phyloP scores from a whole-genome alignment of 768 basidiomycete genomes.

The Mycena leptocephala region DNA sequence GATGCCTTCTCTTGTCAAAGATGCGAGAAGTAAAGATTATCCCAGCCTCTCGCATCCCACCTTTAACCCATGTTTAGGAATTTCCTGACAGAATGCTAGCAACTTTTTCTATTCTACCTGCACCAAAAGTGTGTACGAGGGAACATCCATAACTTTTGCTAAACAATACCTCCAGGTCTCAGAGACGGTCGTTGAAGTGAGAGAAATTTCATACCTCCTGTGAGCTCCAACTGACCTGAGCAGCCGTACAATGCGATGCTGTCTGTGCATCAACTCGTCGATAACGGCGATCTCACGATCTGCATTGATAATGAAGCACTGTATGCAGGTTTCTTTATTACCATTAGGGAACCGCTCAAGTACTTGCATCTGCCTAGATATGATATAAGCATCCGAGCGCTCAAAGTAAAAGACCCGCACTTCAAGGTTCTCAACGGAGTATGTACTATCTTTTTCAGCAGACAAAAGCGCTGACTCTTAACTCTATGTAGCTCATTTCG shows the following conservation, averaged over 20 bases:
- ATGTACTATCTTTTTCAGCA: conserved; percentile 37
- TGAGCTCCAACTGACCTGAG: background rate
- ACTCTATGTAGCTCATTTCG: conserved; percentile 72
- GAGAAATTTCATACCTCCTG: conserved; percentile 60
- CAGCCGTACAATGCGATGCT: conserved; percentile 92
- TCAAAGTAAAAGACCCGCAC: conserved; percentile 75
- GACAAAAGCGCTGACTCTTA: background rate
- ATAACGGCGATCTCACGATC: conserved; percentile 88
- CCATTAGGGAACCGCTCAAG: background rate
- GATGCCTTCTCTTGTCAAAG: conserved; percentile 86
- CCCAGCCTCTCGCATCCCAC: conserved; percentile 30
- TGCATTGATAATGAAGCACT: conserved; percentile 92
- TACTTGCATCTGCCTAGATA: conserved; percentile 62
- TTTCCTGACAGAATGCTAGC: conserved; percentile 72
- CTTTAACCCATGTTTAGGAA: conserved; percentile 51
- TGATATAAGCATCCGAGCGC: conserved; percentile 76
- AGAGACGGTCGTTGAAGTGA: conserved; percentile 76
- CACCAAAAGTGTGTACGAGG: conserved; percentile 58
- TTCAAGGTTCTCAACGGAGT: conserved; percentile 83
- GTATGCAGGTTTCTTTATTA: conserved; percentile 57
- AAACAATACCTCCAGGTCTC: conserved; percentile 55
- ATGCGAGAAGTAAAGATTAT: conserved; percentile 74
- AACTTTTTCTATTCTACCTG: conserved; percentile 69
- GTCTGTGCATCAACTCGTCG: conserved; percentile 91
- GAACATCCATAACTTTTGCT: background rate